Percentiles rank a stretch among this genome's conserved stretches.
These are phyloP conservation scores for Middelhovenomyces tepae DNA, from an alignment of 805 yeast genomes.

Conservation along the genomic window DNA sequence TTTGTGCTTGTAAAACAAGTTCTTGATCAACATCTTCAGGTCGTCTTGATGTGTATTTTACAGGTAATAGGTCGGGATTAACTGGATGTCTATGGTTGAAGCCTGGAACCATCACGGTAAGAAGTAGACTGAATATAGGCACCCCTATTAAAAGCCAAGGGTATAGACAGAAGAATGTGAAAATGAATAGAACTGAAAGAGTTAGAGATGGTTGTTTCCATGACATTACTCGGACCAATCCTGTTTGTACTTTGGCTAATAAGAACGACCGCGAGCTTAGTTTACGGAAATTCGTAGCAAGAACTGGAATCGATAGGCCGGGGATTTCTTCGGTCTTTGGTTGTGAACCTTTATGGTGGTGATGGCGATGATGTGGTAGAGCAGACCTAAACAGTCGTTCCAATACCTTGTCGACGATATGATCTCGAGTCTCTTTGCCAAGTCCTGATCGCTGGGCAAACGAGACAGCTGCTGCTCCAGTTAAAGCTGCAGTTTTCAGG, in stretches of 20 bases:
- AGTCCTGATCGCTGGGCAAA: no score
- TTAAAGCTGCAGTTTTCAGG: no score
- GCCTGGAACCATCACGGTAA: conserved; percentile 60
- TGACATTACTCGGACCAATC: conserved; percentile 47
- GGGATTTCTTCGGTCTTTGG: conserved; percentile 38
- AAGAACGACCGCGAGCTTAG: conserved; percentile 48
- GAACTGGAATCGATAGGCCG: conserved; percentile 48
- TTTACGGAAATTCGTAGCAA: conserved; percentile 50
- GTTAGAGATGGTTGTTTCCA: conserved; percentile 77
- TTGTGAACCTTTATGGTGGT: no score
- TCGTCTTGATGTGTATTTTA: conserved; percentile 15
- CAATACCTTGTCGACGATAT: no score
- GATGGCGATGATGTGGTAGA: no score
- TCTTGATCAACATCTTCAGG: conserved; percentile 1
- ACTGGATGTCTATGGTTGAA: conserved; percentile 60
- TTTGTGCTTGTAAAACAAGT: conserved; percentile 6
- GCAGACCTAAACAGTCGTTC: no score
- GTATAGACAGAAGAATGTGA: conserved; percentile 60
- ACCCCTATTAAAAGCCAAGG: conserved; percentile 59
- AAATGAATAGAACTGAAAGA: conserved; percentile 44
- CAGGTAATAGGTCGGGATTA: conserved; percentile 22
- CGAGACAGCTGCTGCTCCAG: no score
- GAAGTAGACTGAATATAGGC: conserved; percentile 50
- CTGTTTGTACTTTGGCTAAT: conserved; percentile 54
- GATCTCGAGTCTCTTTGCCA: no score